Evolutionary conservation across 176 grass and related monocot genomes (phyloP).

Genomic region (Avena atlantica): DNA sequence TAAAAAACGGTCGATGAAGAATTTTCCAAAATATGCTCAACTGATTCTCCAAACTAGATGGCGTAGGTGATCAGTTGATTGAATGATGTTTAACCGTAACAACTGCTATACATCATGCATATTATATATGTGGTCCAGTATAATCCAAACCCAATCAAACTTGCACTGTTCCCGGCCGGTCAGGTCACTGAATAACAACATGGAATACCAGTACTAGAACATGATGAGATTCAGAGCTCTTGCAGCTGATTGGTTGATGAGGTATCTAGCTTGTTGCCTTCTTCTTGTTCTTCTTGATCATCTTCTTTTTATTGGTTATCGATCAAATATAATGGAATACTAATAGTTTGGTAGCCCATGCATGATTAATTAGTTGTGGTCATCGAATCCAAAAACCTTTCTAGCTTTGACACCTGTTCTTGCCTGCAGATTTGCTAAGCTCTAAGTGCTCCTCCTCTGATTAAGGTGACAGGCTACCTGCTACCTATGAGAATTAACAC

Average conservation of each 20-base stretch:
- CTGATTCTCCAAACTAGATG: background rate
- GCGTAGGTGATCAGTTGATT: background rate
- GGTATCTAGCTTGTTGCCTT: constrained; percentile 7
- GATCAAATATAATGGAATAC: background rate
- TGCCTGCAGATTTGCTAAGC: background rate
- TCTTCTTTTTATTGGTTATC: background rate
- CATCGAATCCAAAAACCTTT: background rate
- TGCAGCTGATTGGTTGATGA: background rate
- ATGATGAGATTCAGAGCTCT: constrained; percentile 10
- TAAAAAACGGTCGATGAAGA: background rate
- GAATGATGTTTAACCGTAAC: constrained; percentile 24
- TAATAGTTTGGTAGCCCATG: background rate
- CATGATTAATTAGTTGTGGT: constrained; percentile 20
- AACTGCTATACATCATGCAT: background rate
- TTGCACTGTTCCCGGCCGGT: background rate
- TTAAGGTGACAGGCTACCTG: background rate
- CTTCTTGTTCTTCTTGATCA: background rate
- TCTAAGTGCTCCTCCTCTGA: background rate
- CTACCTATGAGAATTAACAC: background rate
- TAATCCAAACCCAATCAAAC: constrained; percentile 1
- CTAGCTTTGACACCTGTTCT: constrained; percentile 19
- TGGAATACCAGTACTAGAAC: background rate
- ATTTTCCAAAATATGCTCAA: background rate
- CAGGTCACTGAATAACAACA: constrained; percentile 20
- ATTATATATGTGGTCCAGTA: background rate